phyloP scores from a whole-genome alignment of 179 eudicot species.

The Camellia oleifera region DNA sequence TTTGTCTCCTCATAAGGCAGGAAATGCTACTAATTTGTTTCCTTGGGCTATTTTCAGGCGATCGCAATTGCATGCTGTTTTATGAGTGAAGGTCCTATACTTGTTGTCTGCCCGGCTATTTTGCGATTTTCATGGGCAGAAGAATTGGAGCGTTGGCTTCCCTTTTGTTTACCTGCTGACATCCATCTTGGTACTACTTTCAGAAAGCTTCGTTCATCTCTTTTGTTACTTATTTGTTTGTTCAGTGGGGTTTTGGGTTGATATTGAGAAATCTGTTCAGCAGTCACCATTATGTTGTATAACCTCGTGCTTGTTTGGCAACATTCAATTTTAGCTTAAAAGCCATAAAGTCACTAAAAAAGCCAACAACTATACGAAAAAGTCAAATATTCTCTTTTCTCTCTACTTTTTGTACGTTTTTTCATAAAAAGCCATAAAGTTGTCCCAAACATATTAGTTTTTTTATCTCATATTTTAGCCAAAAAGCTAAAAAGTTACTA shows the following conservation, averaged over 20 bases:
- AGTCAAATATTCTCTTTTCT: no score
- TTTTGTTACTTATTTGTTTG: background rate
- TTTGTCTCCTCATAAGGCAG: background rate
- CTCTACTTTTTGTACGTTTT: no score
- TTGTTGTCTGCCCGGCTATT: constrained; percentile 98
- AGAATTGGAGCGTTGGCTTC: constrained; percentile 97
- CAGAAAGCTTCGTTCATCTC: background rate
- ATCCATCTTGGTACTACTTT: constrained; percentile 77
- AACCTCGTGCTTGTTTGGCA: background rate
- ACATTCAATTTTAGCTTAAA: no score
- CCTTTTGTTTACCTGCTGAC: constrained; percentile 83
- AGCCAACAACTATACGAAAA: no score
- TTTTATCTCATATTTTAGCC: no score
- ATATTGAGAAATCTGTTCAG: background rate
- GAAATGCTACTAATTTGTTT: constrained; percentile 8
- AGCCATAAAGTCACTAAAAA: no score
- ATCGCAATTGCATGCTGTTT: constrained; percentile 92
- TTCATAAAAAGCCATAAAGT: no score
- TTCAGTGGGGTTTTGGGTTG: background rate
- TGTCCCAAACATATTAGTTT: no score
- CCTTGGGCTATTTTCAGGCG: constrained; percentile 50
- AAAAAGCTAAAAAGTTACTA: no score
- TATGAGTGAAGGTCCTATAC: constrained; percentile 69
- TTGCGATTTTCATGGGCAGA: constrained; percentile 96
- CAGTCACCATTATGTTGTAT: background rate